A percentile compares a stretch with the other conserved stretches of the same genome.
Conservation (phyloP, 2,329 filamentous ascomycete species). For the Hymenoscyphus repandus region DNA sequence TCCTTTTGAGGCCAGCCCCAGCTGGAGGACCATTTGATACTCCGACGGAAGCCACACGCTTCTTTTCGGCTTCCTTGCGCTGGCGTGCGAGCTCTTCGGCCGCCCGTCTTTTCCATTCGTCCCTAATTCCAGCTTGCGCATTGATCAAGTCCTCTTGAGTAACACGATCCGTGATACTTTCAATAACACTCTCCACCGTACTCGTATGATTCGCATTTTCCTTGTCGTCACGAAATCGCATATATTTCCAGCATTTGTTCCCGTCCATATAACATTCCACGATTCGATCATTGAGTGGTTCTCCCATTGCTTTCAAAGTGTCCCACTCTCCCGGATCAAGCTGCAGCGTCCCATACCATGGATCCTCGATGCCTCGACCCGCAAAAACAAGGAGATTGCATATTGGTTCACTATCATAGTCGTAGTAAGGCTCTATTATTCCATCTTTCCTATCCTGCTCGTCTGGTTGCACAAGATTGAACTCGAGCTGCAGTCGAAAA, state of each 20-base stretch:
- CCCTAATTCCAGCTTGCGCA: conserved; percentile 65
- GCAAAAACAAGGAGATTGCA: conserved; percentile 67
- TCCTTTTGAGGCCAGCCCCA: conserved; percentile 20
- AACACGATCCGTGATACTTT: conserved; percentile 83
- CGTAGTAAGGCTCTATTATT: conserved; percentile 55
- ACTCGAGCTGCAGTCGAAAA: conserved; percentile 74
- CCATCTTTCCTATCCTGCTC: conserved; percentile 63
- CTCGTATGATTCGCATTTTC: conserved; percentile 81
- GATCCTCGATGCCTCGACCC: conserved; percentile 47
- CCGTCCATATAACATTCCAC: conserved; percentile 85
- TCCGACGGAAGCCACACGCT: not conserved
- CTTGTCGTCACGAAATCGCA: conserved; percentile 92
- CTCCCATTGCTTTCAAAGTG: conserved; percentile 62
- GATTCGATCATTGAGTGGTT: conserved; percentile 79
- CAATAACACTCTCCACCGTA: conserved; percentile 79
- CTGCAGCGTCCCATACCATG: conserved; percentile 59
- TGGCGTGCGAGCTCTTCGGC: conserved; percentile 1
- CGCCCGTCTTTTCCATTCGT: conserved; percentile 62
- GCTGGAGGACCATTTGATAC: not conserved
- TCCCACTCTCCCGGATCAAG: conserved; percentile 80
- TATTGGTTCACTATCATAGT: conserved; percentile 76
- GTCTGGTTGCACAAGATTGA: conserved; percentile 66
- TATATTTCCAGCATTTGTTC: conserved; percentile 73
- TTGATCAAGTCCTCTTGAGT: conserved; percentile 74
- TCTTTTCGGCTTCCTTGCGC: not conserved